Base-by-base conservation (phyloP, 768 basidiomycete species). In the Suillus tomentosus region DNA sequence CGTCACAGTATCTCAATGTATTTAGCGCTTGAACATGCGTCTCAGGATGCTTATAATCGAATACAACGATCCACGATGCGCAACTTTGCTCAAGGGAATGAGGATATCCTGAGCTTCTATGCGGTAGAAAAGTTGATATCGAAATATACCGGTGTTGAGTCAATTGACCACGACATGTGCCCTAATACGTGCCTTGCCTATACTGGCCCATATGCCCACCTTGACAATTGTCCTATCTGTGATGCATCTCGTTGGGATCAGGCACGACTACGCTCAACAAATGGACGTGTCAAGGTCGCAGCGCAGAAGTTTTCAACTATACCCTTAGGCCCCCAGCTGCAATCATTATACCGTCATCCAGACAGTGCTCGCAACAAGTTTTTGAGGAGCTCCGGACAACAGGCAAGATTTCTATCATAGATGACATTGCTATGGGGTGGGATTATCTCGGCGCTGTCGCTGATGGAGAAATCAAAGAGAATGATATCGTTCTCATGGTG, bases 241-340 rank as follows among this genome's bases (percentile, higher is more conserved):
- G 54, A 58, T 0, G 68, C 77, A 43, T 69, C 77, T 1, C 67
- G 67, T 0, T 81, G 75, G 66, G 66, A 76, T 56, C 17, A 70
- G 5, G 53, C 2, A 3, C 43, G 37, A 0, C 45, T 64, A 3
- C 61, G 58, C 2, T 53, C 11, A 0, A 45, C 14, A 3, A 40
- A 60, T 40, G 27, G 65, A 0, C 17, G 22, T 0, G 39, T 53
- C 5, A 74, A 76, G 59, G 65, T 77, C 2, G 69, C 81, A 0
- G 69, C 72, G 0, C 68, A 77, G 17, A 69, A 77, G 15, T 78
- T 78, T 37, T 62, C 62, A 7, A 83, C 81, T 0, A 76, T 83
- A 27, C 80, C 74, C 0, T 50, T 82, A 17, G 80, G 80, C 4
- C 81, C 80, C 1, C 80, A 82, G 57, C 61, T 84, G 0, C 82